Evolutionary conservation across 805 yeast species (phyloP), one percentile per base, ranked within the genome.

Genomic region (Clavispora phyllophila): DNA sequence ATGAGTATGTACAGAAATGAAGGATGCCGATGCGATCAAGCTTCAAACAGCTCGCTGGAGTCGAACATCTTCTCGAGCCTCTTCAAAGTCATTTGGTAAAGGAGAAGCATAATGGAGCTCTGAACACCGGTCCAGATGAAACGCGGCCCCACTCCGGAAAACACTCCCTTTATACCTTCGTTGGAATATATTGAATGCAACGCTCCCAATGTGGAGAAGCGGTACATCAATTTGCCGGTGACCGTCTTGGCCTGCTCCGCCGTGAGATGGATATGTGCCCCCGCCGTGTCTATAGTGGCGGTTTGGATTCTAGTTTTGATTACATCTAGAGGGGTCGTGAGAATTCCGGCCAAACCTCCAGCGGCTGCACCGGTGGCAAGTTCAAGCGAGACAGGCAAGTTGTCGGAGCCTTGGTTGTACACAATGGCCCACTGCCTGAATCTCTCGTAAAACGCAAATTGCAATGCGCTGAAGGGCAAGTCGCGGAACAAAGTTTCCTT

Each of bases 121-220:
- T 93, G 99, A 15, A 90, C 70, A 49, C 95, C 86, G 0, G 98
- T 91, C 99, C 99, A 93, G 4, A 93, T 84, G 51, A 89, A 82
- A 49, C 99, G 74, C 1, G 99, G 99, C 0, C 96, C 97, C 5
- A 93, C 96, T 1, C 99, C 99, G 25, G 90, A 79, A 63, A 93
- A 91, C 31, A 88, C 70, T 0, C 96, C 96, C 1, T 75, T 45
- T 0, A 82, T 40, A 1, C 99, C 98, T 61, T 93, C 96, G 20
- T 74, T 67, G 41, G 63, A 73, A 58, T 83, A 84, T 4, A 93
- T 66, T 19, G 62, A 57, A 2, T 46, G 47, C 37, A 69, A 53
- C 14, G 72, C 71, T 41, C 50, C 57, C 10, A 58, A 31, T 6
- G 70, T 68, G 3, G 67, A 60, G 13, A 56, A 48, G 20, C 54